phyloP scores from a whole-genome alignment of 805 yeast species.

The Isabelozyma rhagii region DNA sequence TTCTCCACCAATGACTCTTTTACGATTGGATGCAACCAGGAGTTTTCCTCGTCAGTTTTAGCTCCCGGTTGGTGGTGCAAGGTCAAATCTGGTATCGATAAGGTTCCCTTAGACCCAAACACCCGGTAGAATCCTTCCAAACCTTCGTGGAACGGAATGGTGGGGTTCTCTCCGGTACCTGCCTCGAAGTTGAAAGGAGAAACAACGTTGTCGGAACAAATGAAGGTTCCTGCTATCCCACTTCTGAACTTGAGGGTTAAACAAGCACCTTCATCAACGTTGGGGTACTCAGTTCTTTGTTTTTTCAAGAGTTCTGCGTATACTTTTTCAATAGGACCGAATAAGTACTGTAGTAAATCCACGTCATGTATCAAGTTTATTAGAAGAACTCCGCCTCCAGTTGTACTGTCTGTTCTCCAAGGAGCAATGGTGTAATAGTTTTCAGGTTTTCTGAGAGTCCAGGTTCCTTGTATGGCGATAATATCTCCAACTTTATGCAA shows the following conservation, averaged over 20 bases:
- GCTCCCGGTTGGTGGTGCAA: constrained; percentile 24
- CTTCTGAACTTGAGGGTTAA: constrained; percentile 26
- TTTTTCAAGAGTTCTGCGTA: constrained; percentile 33
- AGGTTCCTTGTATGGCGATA: constrained; percentile 37
- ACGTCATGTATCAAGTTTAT: constrained; percentile 39
- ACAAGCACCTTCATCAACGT: constrained; percentile 40
- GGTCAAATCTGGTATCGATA: constrained; percentile 35
- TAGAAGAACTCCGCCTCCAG: constrained; percentile 36
- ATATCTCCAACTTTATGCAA: constrained; percentile 26
- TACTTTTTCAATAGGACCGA: constrained; percentile 35
- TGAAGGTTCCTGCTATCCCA: constrained; percentile 35
- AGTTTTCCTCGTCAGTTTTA: constrained; percentile 5
- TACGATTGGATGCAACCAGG: constrained; percentile 23
- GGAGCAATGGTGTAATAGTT: constrained; percentile 27
- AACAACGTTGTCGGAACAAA: constrained; percentile 35
- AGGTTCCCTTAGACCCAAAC: constrained; percentile 37
- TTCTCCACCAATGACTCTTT: constrained; percentile 11
- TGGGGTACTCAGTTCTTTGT: constrained; percentile 21
- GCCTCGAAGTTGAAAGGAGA: constrained; percentile 38
- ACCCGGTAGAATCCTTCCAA: constrained; percentile 32
- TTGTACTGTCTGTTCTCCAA: constrained; percentile 26
- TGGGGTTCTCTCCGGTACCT: constrained; percentile 41
- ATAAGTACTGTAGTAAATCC: constrained; percentile 33
- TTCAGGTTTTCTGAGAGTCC: constrained; percentile 36
- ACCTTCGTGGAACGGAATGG: constrained; percentile 25